A percentile compares a stretch with the other conserved stretches of the same genome.
phyloP scores from a whole-genome alignment of 208 protist genomes.

The Giardia duodenalis region DNA sequence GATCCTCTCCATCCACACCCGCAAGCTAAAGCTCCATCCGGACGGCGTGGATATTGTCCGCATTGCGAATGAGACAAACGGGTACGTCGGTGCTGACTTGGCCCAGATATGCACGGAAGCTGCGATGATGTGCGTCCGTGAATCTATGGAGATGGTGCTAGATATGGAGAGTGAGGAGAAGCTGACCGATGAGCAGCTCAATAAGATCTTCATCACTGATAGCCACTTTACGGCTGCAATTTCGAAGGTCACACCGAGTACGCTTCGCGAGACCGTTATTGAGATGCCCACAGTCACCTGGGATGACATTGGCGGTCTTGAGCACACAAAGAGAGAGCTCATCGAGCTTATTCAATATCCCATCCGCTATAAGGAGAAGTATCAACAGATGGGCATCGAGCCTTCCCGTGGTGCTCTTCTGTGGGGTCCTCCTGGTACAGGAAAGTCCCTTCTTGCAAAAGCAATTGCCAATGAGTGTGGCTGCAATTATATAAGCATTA shows the following conservation, averaged over 20 bases:
- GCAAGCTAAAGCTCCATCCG: slow-evolving; percentile 98
- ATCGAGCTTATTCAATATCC: slow-evolving; percentile 98
- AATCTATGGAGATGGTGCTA: slow-evolving; percentile 95
- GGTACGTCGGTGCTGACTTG: slow-evolving; percentile 46
- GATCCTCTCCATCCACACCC: slow-evolving; percentile 98
- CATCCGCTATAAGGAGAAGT: slow-evolving; percentile 96
- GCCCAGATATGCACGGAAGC: slow-evolving; percentile 96
- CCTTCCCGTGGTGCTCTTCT: slow-evolving; percentile 73
- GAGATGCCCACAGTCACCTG: slow-evolving; percentile 95
- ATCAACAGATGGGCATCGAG: slow-evolving; percentile 94
- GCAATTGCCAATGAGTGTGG: slow-evolving; percentile 65
- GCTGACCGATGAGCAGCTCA: slow-evolving; percentile 68
- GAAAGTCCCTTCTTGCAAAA: slow-evolving; percentile 69
- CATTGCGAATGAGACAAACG: slow-evolving; percentile 42
- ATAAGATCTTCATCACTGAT: slow-evolving; percentile 85
- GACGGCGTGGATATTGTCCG: slow-evolving; percentile 40
- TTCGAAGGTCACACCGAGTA: slow-evolving; percentile 82
- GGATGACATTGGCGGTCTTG: slow-evolving; percentile 96
- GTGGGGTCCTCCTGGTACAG: slow-evolving; percentile 63
- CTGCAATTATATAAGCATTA: slow-evolving; percentile 99
- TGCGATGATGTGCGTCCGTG: slow-evolving; percentile 91
- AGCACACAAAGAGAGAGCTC: slow-evolving; percentile 91
- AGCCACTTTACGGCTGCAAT: slow-evolving; percentile 93
- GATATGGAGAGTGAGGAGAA: slow-evolving; percentile 92
- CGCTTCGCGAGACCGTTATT: slow-evolving; percentile 91